A percentile compares a stretch with the other conserved stretches of the same genome.
These are phyloP conservation scores for Cairneyella variabilis DNA, from an alignment of 495 filamentous ascomycete genomes.

Conservation along the genomic window DNA sequence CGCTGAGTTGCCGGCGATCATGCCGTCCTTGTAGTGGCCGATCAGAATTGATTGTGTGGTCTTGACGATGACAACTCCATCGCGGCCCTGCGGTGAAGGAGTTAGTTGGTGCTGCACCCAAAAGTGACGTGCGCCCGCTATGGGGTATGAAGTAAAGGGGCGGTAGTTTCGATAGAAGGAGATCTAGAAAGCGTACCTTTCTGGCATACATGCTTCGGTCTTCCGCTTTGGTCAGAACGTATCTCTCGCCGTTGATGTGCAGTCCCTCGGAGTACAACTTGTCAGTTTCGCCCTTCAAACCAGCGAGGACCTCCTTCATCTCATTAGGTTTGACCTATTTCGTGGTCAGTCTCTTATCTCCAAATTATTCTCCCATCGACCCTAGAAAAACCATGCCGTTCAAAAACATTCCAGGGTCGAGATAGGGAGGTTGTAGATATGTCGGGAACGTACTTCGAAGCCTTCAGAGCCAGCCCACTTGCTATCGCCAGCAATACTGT, in stretches of 20 bases:
- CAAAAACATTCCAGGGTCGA: too few species aligned
- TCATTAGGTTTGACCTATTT: conserved; percentile 55
- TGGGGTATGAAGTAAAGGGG: background rate
- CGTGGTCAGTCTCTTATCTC: background rate
- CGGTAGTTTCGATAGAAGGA: too few species aligned
- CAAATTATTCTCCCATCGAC: background rate
- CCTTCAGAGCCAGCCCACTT: conserved; percentile 71
- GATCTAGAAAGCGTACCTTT: conserved; percentile 77
- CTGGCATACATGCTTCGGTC: conserved; percentile 79
- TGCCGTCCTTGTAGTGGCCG: conserved; percentile 72
- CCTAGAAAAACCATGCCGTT: too few species aligned
- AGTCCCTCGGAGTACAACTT: conserved; percentile 57
- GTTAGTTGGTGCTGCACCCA: background rate
- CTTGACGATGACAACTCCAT: conserved; percentile 75
- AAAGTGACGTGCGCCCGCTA: background rate
- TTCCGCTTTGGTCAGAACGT: conserved; percentile 68
- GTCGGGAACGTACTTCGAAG: conserved; percentile 60
- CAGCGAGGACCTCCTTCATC: conserved; percentile 51
- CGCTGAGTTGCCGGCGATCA: conserved; percentile 62
- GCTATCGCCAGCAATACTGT: conserved; percentile 75
- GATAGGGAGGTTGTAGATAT: conserved; percentile 6
- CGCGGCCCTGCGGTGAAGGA: conserved; percentile 59
- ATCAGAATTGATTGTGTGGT: conserved; percentile 82
- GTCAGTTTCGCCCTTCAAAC: conserved; percentile 46
- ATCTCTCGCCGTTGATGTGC: conserved; percentile 65